Conservation (phyloP, 1,284 basidiomycete species). For the Clitocybe nebularis region DNA sequence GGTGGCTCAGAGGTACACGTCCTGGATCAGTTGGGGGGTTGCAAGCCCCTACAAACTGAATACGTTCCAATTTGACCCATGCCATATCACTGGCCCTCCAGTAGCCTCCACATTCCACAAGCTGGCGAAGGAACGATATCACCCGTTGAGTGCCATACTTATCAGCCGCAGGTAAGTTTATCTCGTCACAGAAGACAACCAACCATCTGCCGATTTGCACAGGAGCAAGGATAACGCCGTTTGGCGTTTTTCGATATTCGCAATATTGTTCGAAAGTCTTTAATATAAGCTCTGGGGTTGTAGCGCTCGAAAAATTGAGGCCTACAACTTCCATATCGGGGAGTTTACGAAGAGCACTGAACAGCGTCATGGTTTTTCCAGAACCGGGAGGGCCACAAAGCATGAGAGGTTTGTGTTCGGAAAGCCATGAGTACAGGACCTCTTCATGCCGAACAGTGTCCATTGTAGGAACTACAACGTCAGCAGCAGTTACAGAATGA, state of each 20-base stretch:
- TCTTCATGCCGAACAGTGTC: conserved; percentile 99
- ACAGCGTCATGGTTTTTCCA: conserved; percentile 99
- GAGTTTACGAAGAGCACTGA: conserved; percentile 95
- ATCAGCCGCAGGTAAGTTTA: conserved; percentile 95
- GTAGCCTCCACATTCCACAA: conserved; percentile 94
- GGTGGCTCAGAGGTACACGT: conserved; percentile 94
- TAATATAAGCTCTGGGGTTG: conserved; percentile 94
- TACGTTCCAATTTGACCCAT: conserved; percentile 97
- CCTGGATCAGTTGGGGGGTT: conserved; percentile 99
- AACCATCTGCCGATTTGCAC: conserved; percentile 96
- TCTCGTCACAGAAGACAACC: conserved; percentile 99
- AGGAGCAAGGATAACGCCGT: conserved; percentile 92
- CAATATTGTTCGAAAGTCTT: conserved; percentile 99
- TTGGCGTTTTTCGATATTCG: conserved; percentile 97
- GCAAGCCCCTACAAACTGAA: conserved; percentile 99
- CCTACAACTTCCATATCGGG: conserved; percentile 99
- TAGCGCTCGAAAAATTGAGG: conserved; percentile 98
- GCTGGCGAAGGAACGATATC: conserved; percentile 96
- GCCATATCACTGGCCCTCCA: conserved; percentile 95
- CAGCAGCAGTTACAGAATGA: conserved; percentile 91
- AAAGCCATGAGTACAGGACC: conserved; percentile 97
- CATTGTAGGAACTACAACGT: conserved; percentile 97
- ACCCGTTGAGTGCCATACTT: conserved; percentile 99
- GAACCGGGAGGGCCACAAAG: conserved; percentile 98
- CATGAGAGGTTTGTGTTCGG: conserved; percentile 98